Conservation (phyloP, 2,329 filamentous ascomycete species). For the Thermochaetoides dissita region DNA sequence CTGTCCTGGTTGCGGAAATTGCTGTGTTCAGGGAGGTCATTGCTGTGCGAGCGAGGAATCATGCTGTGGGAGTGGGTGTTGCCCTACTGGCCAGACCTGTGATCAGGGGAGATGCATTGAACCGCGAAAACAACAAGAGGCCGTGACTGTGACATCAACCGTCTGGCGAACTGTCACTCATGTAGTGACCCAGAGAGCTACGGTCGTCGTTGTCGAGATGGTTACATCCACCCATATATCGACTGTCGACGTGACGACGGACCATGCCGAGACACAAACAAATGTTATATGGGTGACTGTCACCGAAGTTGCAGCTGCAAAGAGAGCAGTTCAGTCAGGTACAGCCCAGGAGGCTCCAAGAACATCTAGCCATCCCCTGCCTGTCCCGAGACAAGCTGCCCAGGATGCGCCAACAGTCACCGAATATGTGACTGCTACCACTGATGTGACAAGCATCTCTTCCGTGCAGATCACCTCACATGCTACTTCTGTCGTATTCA, state of each 20-base stretch:
- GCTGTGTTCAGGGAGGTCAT: slow-evolving; percentile 15
- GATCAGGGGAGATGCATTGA: slow-evolving; percentile 16
- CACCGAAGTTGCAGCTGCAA: slow-evolving; percentile 5
- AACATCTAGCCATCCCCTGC: not conserved
- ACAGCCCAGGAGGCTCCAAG: not conserved
- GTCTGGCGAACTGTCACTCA: slow-evolving; percentile 8
- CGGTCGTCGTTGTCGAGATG: slow-evolving; percentile 12
- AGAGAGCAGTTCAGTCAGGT: not conserved
- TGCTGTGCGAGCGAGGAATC: slow-evolving; percentile 17
- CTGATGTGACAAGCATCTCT: slow-evolving; percentile 6
- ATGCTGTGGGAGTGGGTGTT: slow-evolving; percentile 21
- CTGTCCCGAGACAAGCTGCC: slow-evolving; percentile 6
- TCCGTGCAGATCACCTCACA: slow-evolving; percentile 6
- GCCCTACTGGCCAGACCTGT: slow-evolving; percentile 19
- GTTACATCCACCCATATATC: slow-evolving; percentile 13
- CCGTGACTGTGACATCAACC: slow-evolving; percentile 12
- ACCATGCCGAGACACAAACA: slow-evolving; percentile 13
- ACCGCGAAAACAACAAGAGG: not conserved
- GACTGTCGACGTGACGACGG: slow-evolving; percentile 11
- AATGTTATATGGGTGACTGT: slow-evolving; percentile 11
- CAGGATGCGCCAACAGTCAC: slow-evolving; percentile 6
- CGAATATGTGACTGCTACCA: slow-evolving; percentile 7
- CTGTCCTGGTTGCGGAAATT: slow-evolving; percentile 19
- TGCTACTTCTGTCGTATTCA: slow-evolving; percentile 11
- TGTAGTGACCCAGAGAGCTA: slow-evolving; percentile 13